These are phyloP conservation scores for Dactylellina leptospora DNA, from an alignment of 2,329 filamentous ascomycete genomes.

Conservation along the genomic window DNA sequence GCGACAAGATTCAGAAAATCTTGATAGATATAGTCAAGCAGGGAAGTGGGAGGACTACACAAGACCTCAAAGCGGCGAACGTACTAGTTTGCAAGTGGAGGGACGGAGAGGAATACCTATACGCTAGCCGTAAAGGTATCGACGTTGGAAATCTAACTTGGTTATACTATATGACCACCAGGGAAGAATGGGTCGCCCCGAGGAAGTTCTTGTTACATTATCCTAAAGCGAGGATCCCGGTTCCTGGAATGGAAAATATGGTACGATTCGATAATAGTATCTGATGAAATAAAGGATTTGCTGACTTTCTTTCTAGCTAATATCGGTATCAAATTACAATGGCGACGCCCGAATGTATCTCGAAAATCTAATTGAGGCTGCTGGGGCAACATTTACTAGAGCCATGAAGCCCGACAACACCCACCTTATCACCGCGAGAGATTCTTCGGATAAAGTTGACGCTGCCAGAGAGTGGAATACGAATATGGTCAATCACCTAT, in stretches of 20 bases:
- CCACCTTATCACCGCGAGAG: conserved; percentile 90
- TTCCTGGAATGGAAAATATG: conserved; percentile 76
- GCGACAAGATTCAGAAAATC: conserved; percentile 71
- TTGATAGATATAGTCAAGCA: conserved; percentile 75
- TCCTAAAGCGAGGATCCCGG: conserved; percentile 77
- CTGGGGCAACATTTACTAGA: conserved; percentile 89
- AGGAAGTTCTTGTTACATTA: conserved; percentile 86
- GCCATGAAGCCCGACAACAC: conserved; percentile 96
- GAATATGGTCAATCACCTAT: conserved; percentile 89
- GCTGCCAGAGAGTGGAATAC: conserved; percentile 94
- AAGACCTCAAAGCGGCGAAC: conserved; percentile 74
- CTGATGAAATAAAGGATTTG: background rate
- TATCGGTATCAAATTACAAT: conserved; percentile 95
- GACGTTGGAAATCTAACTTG: conserved; percentile 92
- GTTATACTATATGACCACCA: conserved; percentile 90
- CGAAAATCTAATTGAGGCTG: conserved; percentile 85
- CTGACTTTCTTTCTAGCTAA: conserved; percentile 64
- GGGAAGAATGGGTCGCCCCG: conserved; percentile 88
- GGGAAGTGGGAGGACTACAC: conserved; percentile 75
- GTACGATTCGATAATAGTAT: conserved; percentile 29
- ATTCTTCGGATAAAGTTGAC: conserved; percentile 86
- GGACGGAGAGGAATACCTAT: conserved; percentile 78
- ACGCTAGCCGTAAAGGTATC: conserved; percentile 78
- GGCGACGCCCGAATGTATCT: conserved; percentile 92
- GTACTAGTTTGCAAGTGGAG: conserved; percentile 89